Evolutionary conservation across 257 asterid species (phyloP), one percentile per base, ranked within the genome.

Genomic region (Mentha longifolia): DNA sequence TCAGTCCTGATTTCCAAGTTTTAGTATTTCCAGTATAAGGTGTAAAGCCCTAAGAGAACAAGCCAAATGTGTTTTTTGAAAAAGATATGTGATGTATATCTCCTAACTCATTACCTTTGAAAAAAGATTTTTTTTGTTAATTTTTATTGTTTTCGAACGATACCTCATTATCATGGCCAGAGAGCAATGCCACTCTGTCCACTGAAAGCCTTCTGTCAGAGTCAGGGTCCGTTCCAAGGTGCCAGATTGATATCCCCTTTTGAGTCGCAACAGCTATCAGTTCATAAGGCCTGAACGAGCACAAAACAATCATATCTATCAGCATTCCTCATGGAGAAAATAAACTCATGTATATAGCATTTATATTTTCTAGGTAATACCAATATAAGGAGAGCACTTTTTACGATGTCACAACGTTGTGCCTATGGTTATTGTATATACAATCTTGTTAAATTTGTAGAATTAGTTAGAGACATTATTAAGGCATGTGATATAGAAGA

Each of bases 241-340:
- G 96, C 99, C 99, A 94, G 74, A 94, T 84, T 1, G 92, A 86
- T 74, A 91, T 89, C 67, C 96, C 98, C 65, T 83, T 91, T 55
- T 61, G 65, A 84, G 88, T 88, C 22, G 98, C 96, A 49, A 89
- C 93, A 20, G 98, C 96, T 61, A 94, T 91, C 75, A 88, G 80
- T 79, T 94, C 99, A 65, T 91, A 87, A n/a, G 93, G 93, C 86
- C 99, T 94, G 88, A 54, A 68, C n/a, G 66, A 62, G 69, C 59
- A 52, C 39, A 59, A 64, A 61, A 50, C 22, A 58, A 63, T 35
- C 5, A 28, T 33, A 28, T 30, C 16, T 5, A 43, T 9, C 65
- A 60, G 31, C 25, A 56, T 56, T 70, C 46, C 43, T 6, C 16
- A n/a, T 46, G 31, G 2, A 28, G 31, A 14, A 42, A 51, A 76